A percentile compares a stretch with the other conserved stretches of the same genome.
phyloP scores from a whole-genome alignment of 2,329 filamentous ascomycete genomes.

The Penicillium sp. region DNA sequence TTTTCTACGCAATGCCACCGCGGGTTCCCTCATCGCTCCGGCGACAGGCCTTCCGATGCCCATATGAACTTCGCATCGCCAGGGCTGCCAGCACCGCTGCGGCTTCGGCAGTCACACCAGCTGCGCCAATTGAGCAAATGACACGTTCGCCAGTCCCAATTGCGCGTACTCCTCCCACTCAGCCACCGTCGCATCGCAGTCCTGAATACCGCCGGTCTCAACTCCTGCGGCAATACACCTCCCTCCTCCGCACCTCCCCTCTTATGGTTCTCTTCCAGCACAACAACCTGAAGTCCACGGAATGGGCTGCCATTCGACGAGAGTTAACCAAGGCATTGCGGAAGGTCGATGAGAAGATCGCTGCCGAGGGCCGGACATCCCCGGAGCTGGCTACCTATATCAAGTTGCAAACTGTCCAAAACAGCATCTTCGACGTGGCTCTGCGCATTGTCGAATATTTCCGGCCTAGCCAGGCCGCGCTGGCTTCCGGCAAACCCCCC shows the following conservation, averaged over 20 bases:
- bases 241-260: constrained; percentile 77
- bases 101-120: constrained; percentile 49
- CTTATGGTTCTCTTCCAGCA: constrained; percentile 82
- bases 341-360: constrained; percentile 64
- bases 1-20: constrained; percentile 48
- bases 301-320: constrained; percentile 68
- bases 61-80: constrained; percentile 38
- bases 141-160: constrained; percentile 44
- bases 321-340: constrained; percentile 60
- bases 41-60: constrained; percentile 36
- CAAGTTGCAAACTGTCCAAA: constrained; percentile 79
- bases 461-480: constrained; percentile 47
- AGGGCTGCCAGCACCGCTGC: constrained; percentile 43
- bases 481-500: constrained; percentile 20
- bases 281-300: constrained; percentile 68
- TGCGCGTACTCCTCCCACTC: constrained; percentile 56
- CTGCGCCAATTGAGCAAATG: constrained; percentile 50
- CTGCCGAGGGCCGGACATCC: constrained; percentile 49
- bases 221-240: constrained; percentile 79
- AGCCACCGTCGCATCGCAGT: constrained; percentile 82
- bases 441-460: constrained; percentile 83
- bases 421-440: constrained; percentile 81
- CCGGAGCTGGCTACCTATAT: constrained; percentile 55
- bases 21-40: constrained; percentile 44
- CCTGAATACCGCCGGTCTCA: constrained; percentile 88